Evolutionary conservation across 805 yeast genomes (phyloP).

Genomic region (Blastobotrys robertii): DNA sequence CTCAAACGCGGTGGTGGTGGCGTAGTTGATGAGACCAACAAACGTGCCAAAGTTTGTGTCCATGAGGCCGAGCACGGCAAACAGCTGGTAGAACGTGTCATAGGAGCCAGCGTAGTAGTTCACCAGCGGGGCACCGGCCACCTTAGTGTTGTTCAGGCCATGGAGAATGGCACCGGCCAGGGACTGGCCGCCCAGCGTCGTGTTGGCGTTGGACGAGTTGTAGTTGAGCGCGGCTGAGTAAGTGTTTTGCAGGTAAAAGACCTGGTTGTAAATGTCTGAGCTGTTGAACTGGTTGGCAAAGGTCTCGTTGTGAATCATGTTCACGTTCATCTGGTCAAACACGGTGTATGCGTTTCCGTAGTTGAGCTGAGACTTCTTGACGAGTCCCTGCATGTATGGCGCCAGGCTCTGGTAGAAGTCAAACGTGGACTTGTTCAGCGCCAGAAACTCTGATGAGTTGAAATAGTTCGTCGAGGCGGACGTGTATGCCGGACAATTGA

Average conservation of each 20-base stretch:
- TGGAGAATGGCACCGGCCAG: constrained; percentile 29
- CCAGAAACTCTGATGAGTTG: constrained; percentile 25
- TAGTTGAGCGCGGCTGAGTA: constrained; percentile 32
- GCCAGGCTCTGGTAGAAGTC: constrained; percentile 32
- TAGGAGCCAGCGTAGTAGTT: constrained; percentile 38
- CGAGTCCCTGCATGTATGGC: constrained; percentile 17
- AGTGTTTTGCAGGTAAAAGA: constrained; percentile 31
- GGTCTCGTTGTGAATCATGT: constrained; percentile 34
- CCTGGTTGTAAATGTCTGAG: constrained; percentile 22
- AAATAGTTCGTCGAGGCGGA: constrained; percentile 27
- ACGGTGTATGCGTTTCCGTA: constrained; percentile 33
- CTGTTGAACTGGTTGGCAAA: constrained; percentile 27
- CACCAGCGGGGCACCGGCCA: constrained; percentile 30
- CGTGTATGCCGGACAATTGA: constrained; percentile 32
- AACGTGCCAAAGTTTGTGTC: constrained; percentile 26
- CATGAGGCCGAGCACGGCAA: constrained; percentile 30
- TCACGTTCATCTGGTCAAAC: constrained; percentile 34
- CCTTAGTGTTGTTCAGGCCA: constrained; percentile 31
- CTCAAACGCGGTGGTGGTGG: constrained; percentile 38
- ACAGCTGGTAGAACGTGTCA: constrained; percentile 35
- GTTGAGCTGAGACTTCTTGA: constrained; percentile 25
- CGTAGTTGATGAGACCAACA: constrained; percentile 41
- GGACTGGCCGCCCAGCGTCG: constrained; percentile 36
- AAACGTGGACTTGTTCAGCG: constrained; percentile 29
- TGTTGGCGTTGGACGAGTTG: constrained; percentile 21